Evolutionary conservation across 306 rosid genomes (phyloP).

Genomic region (Elaeagnus macrophylla): DNA sequence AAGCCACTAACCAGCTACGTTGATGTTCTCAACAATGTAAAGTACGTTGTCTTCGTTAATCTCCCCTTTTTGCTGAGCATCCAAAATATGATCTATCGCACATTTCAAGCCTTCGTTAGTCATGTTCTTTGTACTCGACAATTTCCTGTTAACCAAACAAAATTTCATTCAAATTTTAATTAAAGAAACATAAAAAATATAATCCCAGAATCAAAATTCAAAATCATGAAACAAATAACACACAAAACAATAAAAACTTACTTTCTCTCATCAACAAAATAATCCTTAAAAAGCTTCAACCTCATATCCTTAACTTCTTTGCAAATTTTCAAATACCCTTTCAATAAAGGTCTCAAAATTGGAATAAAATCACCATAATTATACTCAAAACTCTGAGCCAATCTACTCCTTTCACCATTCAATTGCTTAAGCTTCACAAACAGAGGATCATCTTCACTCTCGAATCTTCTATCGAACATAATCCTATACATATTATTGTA

Average conservation of each 20-base stretch:
- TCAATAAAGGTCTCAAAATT: conserved; percentile 70
- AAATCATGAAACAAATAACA: neutral
- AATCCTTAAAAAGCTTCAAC: conserved; percentile 71
- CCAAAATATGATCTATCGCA: conserved; percentile 80
- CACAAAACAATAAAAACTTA: conserved; percentile 23
- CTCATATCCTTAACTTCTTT: conserved; percentile 72
- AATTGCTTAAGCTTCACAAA: conserved; percentile 46
- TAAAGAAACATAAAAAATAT: no score
- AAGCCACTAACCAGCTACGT: conserved; percentile 63
- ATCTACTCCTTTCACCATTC: conserved; percentile 72
- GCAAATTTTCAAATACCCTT: conserved; percentile 68
- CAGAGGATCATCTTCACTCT: conserved; percentile 59
- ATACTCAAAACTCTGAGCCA: conserved; percentile 89
- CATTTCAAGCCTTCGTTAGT: conserved; percentile 56
- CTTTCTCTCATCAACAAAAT: conserved; percentile 81
- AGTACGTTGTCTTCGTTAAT: conserved; percentile 91
- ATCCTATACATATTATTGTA: conserved; percentile 85
- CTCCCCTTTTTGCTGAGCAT: conserved; percentile 80
- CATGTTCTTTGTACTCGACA: conserved; percentile 35
- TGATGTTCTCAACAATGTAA: conserved; percentile 90
- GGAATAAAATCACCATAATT: conserved; percentile 90
- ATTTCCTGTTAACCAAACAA: conserved; percentile 36
- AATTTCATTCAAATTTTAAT: neutral
- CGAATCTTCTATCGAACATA: conserved; percentile 75
- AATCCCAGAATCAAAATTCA: no score